Evolutionary conservation across 768 basidiomycete genomes (phyloP).

Genomic region (Russula earlei): DNA sequence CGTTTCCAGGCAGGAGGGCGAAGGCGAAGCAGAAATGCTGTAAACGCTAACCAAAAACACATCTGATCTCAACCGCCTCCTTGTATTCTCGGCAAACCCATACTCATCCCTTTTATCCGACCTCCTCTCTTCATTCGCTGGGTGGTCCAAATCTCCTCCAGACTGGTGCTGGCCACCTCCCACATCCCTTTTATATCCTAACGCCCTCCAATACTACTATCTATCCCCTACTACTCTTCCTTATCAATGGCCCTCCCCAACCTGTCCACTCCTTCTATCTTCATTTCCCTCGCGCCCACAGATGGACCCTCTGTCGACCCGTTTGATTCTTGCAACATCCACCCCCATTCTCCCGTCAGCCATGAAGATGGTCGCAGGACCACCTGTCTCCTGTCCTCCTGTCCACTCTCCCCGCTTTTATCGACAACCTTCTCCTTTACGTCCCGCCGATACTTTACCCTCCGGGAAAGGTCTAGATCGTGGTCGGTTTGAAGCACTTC

Average conservation of each 20-base stretch:
- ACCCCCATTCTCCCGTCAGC: conserved; percentile 23
- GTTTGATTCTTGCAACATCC: conserved; percentile 49
- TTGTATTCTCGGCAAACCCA: background rate
- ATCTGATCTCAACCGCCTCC: no score
- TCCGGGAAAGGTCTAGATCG: conserved; percentile 48
- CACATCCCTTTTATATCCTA: background rate
- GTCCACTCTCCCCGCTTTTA: conserved; percentile 32
- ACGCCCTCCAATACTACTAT: conserved; percentile 18
- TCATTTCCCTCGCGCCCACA: conserved; percentile 60
- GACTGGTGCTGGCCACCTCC: conserved; percentile 31
- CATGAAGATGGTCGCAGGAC: conserved; percentile 46
- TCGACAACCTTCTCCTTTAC: conserved; percentile 43
- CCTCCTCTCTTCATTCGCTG: conserved; percentile 24
- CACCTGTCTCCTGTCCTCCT: conserved; percentile 48
- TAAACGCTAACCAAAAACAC: no score
- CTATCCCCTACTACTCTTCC: conserved; percentile 18
- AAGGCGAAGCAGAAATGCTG: no score
- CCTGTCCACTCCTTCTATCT: conserved; percentile 53
- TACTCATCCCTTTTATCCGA: conserved; percentile 24
- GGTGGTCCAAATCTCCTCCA: conserved; percentile 1
- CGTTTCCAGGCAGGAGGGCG: background rate
- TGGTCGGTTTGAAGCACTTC: conserved; percentile 53
- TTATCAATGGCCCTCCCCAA: conserved; percentile 26
- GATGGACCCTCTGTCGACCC: conserved; percentile 43
- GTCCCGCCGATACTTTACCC: conserved; percentile 30